Evolutionary conservation across 2,329 filamentous ascomycete genomes (phyloP).

Genomic region (Diaporthe citriasiana): DNA sequence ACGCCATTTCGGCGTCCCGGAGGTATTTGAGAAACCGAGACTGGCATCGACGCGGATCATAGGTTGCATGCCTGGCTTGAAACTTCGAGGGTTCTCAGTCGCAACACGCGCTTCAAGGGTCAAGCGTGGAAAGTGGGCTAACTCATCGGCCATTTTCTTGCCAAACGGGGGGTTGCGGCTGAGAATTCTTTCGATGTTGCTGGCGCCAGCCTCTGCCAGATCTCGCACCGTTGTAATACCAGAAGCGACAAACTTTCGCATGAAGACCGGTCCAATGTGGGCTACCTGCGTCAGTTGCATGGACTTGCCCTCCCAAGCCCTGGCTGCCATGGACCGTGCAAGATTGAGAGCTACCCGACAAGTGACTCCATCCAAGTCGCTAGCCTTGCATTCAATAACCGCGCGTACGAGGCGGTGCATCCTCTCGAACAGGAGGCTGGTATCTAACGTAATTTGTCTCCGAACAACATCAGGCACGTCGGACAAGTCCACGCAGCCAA

Average conservation of each 20-base stretch:
- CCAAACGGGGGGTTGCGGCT: conserved; percentile 89
- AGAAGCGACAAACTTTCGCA: conserved; percentile 79
- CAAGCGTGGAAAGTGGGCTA: conserved; percentile 78
- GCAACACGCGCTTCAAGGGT: conserved; percentile 51
- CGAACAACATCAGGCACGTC: conserved; percentile 47
- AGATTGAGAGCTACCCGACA: conserved; percentile 81
- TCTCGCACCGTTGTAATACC: conserved; percentile 79
- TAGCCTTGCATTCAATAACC: conserved; percentile 78
- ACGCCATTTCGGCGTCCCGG: conserved; percentile 72
- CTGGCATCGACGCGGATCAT: conserved; percentile 75
- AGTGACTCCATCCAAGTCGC: conserved; percentile 73
- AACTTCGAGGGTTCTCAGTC: not conserved
- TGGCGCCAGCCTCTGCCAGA: conserved; percentile 76
- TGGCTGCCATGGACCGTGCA: conserved; percentile 80
- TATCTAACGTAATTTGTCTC: conserved; percentile 71
- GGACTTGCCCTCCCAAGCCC: conserved; percentile 84
- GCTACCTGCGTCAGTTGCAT: conserved; percentile 88
- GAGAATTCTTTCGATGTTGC: conserved; percentile 81
- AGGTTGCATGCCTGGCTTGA: not conserved
- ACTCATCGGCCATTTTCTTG: conserved; percentile 72
- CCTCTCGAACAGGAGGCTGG: conserved; percentile 74
- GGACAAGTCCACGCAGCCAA: conserved; percentile 71
- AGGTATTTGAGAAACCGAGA: conserved; percentile 80
- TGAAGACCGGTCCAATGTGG: conserved; percentile 80
- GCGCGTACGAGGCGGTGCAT: conserved; percentile 80